Evolutionary conservation across 345 rosid genomes (phyloP), one percentile per base, ranked within the genome.

Genomic region (Reutealis trisperma): DNA sequence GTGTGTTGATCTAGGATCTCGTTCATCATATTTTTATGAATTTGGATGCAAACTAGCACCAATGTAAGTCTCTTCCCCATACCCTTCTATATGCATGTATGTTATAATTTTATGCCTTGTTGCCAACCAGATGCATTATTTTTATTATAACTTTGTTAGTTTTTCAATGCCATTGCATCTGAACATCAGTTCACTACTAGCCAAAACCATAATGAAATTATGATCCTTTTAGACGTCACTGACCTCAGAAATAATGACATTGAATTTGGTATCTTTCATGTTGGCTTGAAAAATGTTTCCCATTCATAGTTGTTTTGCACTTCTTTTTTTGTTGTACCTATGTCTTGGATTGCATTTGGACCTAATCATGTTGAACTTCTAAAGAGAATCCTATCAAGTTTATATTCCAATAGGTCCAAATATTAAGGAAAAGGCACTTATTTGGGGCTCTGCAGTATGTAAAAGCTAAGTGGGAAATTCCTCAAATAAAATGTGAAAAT

Each of bases 41-140:
- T 87, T 93, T 76, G 99, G 94, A 55, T 89, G 94, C 92, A 95
- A 95, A 84, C 82, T 93, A 79, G 88, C 84, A 41, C 97, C 98
- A 8, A 21, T 90, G 97, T 93, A 77, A 95, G 99, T 83, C 61
- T 76, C 70, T 63, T 34, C 18, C 45, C 21, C 25, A 45, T 34
- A 13, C 41, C 41, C 9, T 68, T 68, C 4, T 21, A 4, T 67
- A 7, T 45, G 34, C 32, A 10, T 21, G n/a, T 41, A 18, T n/a
- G 8, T 66, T 30, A 19, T 41, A 15, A 19, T 14, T 18, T 1
- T 30, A 13, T 60, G 32, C 49, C 41, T 65, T 37, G 7, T 37
- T 41, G 27, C 70, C 45, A 65, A 65, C 47, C 13, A 65, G 70
- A 65, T 41, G 34, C n/a, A 41, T 65, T 19, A 7, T 2, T 27